Percentiles rank a stretch among this genome's conserved stretches.
Evolutionary conservation across 257 asterid genomes (phyloP).

Genomic region (Rhazya stricta): DNA sequence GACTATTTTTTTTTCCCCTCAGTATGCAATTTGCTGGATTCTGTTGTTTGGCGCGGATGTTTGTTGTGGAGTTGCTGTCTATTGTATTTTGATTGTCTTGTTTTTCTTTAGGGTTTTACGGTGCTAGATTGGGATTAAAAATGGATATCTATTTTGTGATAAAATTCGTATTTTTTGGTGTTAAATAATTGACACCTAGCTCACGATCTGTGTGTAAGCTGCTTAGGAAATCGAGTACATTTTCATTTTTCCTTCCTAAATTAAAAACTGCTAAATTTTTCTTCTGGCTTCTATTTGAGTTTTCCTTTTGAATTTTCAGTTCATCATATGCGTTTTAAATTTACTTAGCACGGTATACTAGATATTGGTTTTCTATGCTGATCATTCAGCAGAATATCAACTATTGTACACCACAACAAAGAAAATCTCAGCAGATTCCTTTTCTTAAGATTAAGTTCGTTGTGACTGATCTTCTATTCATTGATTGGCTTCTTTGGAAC

Average conservation of each 20-base stretch:
- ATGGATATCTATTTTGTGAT: background rate
- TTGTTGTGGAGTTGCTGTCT: background rate
- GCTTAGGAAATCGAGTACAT: background rate
- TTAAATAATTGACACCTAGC: background rate
- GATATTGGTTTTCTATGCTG: background rate
- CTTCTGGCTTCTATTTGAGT: background rate
- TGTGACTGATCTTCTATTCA: background rate
- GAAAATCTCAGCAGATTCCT: too few relatives aligned
- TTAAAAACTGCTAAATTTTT: background rate
- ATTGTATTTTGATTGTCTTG: background rate
- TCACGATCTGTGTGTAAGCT: background rate
- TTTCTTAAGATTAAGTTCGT: too few relatives aligned
- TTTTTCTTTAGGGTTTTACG: background rate
- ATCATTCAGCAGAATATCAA: background rate
- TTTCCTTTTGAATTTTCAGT: background rate
- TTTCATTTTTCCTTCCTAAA: background rate
- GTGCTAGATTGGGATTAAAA: slow-evolving; percentile 1
- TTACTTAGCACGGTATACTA: background rate
- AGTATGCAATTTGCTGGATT: background rate
- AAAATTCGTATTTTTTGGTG: background rate
- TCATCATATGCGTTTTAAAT: background rate
- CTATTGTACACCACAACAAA: background rate
- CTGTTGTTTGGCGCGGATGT: background rate
- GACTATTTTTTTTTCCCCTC: background rate
- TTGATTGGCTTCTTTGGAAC: background rate